phyloP scores from a whole-genome alignment of 257 asterid genomes.

The Ehretia macrophylla region DNA sequence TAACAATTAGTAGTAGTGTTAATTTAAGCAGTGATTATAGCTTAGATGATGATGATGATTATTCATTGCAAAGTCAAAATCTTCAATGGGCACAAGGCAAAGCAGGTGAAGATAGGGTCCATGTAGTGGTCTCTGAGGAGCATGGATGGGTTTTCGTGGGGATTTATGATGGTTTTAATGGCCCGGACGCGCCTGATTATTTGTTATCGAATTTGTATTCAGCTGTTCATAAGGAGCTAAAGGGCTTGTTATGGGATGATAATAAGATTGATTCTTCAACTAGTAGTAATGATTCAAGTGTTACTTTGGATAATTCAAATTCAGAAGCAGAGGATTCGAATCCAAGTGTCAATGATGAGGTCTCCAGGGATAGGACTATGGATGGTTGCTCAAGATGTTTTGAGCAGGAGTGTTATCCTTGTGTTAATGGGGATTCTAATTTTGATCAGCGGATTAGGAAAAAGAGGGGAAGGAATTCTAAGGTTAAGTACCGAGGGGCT shows the following conservation, averaged over 20 bases:
- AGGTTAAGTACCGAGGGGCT: slow-evolving; percentile 44
- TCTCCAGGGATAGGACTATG: slow-evolving; percentile 42
- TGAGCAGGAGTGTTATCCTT: slow-evolving; percentile 58
- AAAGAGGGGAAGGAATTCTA: slow-evolving; percentile 36
- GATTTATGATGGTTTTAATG: too few species aligned
- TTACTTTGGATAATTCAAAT: slow-evolving; percentile 16
- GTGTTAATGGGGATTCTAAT: too few species aligned
- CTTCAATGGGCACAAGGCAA: slow-evolving; percentile 99
- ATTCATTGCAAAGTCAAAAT: slow-evolving; percentile 48
- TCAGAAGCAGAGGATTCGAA: slow-evolving; percentile 13
- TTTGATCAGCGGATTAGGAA: slow-evolving; percentile 32
- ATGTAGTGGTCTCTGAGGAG: slow-evolving; percentile 89
- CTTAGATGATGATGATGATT: slow-evolving; percentile 64
- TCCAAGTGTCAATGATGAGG: slow-evolving; percentile 19
- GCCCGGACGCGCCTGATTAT: too few species aligned
- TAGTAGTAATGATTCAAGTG: slow-evolving; percentile 16
- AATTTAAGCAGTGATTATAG: slow-evolving; percentile 72
- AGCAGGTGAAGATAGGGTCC: slow-evolving; percentile 97
- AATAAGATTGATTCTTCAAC: slow-evolving; percentile 29
- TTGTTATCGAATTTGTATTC: slow-evolving; percentile 72
- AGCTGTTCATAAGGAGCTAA: slow-evolving; percentile 81
- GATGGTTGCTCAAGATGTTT: slow-evolving; percentile 63
- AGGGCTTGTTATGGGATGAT: slow-evolving; percentile 86
- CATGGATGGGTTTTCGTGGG: too few species aligned
- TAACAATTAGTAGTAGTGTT: slow-evolving; percentile 50